Evolutionary conservation across 768 basidiomycete species (phyloP), one percentile per base, ranked within the genome.

Genomic region (Suillus weaverae): DNA sequence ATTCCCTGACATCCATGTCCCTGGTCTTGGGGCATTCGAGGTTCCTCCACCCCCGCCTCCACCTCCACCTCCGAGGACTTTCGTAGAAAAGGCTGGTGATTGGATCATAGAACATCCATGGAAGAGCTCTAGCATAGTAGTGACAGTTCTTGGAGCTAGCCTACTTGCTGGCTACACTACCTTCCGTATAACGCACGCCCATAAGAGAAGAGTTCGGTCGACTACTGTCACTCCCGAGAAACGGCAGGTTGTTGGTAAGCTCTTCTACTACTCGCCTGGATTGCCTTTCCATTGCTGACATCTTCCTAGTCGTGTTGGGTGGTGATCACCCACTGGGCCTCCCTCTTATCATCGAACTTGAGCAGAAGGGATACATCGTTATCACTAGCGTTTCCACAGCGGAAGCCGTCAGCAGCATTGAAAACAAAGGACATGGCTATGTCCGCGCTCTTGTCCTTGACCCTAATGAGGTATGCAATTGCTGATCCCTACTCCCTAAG

Each of bases 401-500:
- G 0, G 88, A 89, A 62, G 85, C 85, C n/a, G 87, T 86, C 41
- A 80, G 84, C 18, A 78, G 76, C 18, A 77, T 95, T 53, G 93
- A 96, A 74, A 80, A 78, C 41, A 79, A 80, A 66, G 85, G 86
- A 32, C 81, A 88, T 67, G 95, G 95, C 33, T 94, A 86, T 74
- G 85, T 94, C 63, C 88, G 89, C 60, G 93, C 89, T 0, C 84
- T 95, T 63, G 87, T 95, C 36, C 84, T 95, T 46, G 89, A 95
- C 76, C 89, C 93, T 0, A 81, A 80, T 61, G 89, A 94, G 83
- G 94, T 90, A 71, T 50, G 82, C 67, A 48, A 13, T 11, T 62
- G 16, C 43, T 36, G 60, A 26, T 22, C 54, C 43, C 7, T 41
- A 18, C n/a, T 46, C 32, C 3, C 13, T 7, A 39, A 62, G 18